These are phyloP conservation scores for Hamamelis virginiana DNA, from an alignment of 164 flowering plant species.

Conservation along the genomic window DNA sequence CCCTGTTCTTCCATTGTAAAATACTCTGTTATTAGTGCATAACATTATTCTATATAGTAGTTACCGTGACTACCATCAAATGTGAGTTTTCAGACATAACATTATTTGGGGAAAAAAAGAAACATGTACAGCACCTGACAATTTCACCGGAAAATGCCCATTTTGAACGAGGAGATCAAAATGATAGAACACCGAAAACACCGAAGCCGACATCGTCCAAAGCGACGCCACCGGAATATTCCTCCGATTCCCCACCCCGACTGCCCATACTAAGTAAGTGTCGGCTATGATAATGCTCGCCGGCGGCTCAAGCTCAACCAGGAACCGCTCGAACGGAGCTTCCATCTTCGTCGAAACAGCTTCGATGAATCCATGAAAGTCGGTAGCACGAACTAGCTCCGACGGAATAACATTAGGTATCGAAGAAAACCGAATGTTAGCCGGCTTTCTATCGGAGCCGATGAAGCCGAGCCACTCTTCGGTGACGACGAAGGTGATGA, in stretches of 20 bases:
- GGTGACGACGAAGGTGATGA: slow-evolving; percentile 63
- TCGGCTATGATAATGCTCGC: slow-evolving; percentile 47
- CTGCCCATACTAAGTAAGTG: slow-evolving; percentile 44
- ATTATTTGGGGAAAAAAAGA: too few relatives aligned
- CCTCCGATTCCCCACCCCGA: slow-evolving; percentile 40
- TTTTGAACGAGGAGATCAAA: slow-evolving; percentile 26
- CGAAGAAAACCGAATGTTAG: slow-evolving; percentile 39
- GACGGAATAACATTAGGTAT: slow-evolving; percentile 83
- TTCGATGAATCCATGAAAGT: slow-evolving; percentile 44
- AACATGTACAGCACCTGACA: slow-evolving; percentile 32
- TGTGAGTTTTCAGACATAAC: too few relatives aligned
- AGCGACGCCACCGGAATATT: too few relatives aligned
- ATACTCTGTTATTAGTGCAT: too few relatives aligned
- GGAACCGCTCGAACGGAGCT: slow-evolving; percentile 52
- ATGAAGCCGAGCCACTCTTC: too few relatives aligned
- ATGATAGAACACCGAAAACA: slow-evolving; percentile 41
- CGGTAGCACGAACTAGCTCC: slow-evolving; percentile 49
- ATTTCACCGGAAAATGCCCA: slow-evolving; percentile 29
- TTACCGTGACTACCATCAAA: too few relatives aligned
- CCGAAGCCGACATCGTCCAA: slow-evolving; percentile 48
- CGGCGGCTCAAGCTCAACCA: slow-evolving; percentile 39
- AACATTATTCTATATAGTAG: too few relatives aligned
- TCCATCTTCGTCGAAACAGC: slow-evolving; percentile 57
- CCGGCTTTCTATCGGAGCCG: slow-evolving; percentile 31
- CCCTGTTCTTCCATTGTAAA: too few relatives aligned